Base-by-base conservation (phyloP, 371 early-diverging fungal genomes). In the Lichtheimia corymbifera region DNA sequence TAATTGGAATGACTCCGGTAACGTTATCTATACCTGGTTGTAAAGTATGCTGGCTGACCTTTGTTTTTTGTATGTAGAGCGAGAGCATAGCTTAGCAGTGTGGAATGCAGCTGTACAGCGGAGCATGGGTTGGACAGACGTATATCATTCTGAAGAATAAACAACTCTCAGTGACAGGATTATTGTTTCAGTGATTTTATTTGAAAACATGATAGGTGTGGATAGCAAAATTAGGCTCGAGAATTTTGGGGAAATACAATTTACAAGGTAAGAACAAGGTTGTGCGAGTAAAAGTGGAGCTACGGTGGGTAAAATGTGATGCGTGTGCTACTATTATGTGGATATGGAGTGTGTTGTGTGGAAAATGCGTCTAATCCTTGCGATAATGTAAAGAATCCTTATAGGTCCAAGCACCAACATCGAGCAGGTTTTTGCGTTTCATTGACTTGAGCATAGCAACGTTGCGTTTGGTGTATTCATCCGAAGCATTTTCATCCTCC, bases 321-420 rank as follows among this genome's bases (percentile, higher is more conserved):
- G 35, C 9, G 28, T 28, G 35, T 35, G 35, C 35, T 35, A 35
- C 6, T 35, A 20, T 18, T 50, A 50, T 50, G 50, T 50, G 50
- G 1, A 24, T 50, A 24, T 50, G 4, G 50, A 9, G n/a, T 50
- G 20, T 51, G 18, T 22, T 5, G 52, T 5, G 52, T 28, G 28
- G n/a, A 30, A 13, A 4, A 30, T 14, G 14, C 5, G 24, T 41
- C 41, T 54, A 54, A 41, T 41, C 22, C 28, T 54, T 54, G 18
- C 40, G 54, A 18, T 56, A 40, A 42, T 77, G 80, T 55, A 80
- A 76, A 9, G 80, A 72, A 35, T 75, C 49, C 14, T 58, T 70
- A 53, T 73, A 80, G 14, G 72, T 75, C 80, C 80, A 80, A 42
- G 77, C 77, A 53, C 77, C 80, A 15, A 59, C 53, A 43, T 80